Conservation (phyloP, 1,284 basidiomycete genomes). For the Coniophora puteana region DNA sequence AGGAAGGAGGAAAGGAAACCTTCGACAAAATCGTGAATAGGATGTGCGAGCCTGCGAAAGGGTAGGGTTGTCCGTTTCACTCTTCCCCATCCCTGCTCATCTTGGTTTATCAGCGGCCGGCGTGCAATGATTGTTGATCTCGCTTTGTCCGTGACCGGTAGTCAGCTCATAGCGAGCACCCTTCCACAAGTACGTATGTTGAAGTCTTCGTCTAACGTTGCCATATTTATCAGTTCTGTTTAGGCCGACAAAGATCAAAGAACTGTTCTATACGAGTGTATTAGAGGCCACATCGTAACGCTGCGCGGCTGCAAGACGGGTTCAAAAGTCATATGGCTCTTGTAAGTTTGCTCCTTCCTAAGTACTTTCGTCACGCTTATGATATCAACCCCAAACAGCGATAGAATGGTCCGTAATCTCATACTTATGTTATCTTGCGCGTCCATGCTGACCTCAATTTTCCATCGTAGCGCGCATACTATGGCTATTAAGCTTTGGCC, state of each 20-base stretch:
- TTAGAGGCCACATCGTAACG: slow-evolving; percentile 80
- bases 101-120: slow-evolving; percentile 47
- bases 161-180: slow-evolving; percentile 76
- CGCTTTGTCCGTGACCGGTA: slow-evolving; percentile 76
- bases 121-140: slow-evolving; percentile 80
- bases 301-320: slow-evolving; percentile 82
- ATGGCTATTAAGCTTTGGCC: slow-evolving; percentile 29
- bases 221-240: no score
- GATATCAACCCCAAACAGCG: slow-evolving; percentile 27
- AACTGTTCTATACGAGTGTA: slow-evolving; percentile 73
- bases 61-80: slow-evolving; percentile 36
- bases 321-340: slow-evolving; percentile 84
- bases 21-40: slow-evolving; percentile 67
- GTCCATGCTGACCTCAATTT: slow-evolving; percentile 10
- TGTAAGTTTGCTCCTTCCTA: slow-evolving; percentile 45
- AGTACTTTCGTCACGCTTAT: not conserved
- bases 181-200: slow-evolving; percentile 54
- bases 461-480: slow-evolving; percentile 34
- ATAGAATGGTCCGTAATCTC: slow-evolving; percentile 48
- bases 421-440: slow-evolving; percentile 14
- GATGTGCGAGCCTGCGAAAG: slow-evolving; percentile 79
- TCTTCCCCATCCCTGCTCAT: slow-evolving; percentile 9
- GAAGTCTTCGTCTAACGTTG: slow-evolving; percentile 6
- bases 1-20: slow-evolving; percentile 74
- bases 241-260: slow-evolving; percentile 82